A percentile compares a stretch with the other conserved stretches of the same genome.
Evolutionary conservation across 441 rosid genomes (phyloP).

Genomic region (Pelargonium cotyledonis): DNA sequence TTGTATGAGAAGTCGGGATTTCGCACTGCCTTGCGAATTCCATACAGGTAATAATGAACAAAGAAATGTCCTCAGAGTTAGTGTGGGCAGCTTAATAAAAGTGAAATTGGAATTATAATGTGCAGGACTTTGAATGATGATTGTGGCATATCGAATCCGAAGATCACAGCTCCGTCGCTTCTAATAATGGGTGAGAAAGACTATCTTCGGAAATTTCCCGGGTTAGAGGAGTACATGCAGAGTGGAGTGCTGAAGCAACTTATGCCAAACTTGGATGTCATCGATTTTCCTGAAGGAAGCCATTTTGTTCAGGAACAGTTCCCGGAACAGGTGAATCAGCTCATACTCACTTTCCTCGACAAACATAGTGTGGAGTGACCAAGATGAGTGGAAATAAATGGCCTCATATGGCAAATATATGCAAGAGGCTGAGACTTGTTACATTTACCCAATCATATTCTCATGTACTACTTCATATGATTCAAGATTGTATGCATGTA

Average conservation of each 20-base stretch:
- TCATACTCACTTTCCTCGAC: conserved; percentile 30
- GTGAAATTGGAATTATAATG: not conserved
- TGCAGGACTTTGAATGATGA: conserved; percentile 23
- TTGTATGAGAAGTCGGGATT: conserved; percentile 49
- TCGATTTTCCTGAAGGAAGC: conserved; percentile 32
- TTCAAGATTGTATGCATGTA: too few species aligned
- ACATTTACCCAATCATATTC: too few species aligned
- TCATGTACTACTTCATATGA: too few species aligned
- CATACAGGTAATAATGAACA: conserved; percentile 42
- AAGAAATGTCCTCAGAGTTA: not conserved
- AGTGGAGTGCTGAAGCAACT: conserved; percentile 27
- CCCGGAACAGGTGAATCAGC: conserved; percentile 31
- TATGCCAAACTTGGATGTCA: conserved; percentile 29
- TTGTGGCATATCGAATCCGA: conserved; percentile 23
- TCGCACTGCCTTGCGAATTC: conserved; percentile 43
- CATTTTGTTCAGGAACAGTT: conserved; percentile 36
- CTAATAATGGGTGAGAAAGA: conserved; percentile 38
- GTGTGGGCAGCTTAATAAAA: not conserved
- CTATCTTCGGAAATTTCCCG: conserved; percentile 25
- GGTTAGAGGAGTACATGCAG: conserved; percentile 30
- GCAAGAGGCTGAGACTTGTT: not conserved
- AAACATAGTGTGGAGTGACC: conserved; percentile 12
- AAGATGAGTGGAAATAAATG: too few species aligned
- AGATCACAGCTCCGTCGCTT: conserved; percentile 29
- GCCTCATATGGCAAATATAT: not conserved